These are phyloP conservation scores for Tetrapisispora pingtungensis DNA, from an alignment of 805 yeast genomes.

Conservation along the genomic window DNA sequence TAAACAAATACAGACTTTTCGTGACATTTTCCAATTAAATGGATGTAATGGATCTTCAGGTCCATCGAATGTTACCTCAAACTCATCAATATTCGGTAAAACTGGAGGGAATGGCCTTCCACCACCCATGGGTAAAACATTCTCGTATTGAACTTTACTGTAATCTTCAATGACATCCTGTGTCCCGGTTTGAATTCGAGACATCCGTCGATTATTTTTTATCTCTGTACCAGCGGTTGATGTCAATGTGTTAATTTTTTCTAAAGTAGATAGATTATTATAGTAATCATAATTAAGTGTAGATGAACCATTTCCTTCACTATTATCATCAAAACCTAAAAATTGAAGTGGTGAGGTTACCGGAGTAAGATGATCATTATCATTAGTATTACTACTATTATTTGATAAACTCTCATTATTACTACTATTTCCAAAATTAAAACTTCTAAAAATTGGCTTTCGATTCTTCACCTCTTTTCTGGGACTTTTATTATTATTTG, in stretches of 20 bases:
- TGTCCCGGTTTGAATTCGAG: constrained; percentile 11
- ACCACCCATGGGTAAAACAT: constrained; percentile 52
- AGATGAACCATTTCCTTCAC: constrained; percentile 1
- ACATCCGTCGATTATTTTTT: constrained; percentile 7
- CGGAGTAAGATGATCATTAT: not conserved
- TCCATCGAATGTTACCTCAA: constrained; percentile 67
- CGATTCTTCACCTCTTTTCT: not conserved
- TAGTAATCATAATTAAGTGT: not conserved
- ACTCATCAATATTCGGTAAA: constrained; percentile 45
- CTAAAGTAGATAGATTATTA: not conserved
- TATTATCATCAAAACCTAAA: not conserved
- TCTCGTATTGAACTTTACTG: constrained; percentile 7
- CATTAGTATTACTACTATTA: not conserved
- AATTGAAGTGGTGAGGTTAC: not conserved
- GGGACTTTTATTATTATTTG: no score
- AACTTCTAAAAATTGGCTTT: not conserved
- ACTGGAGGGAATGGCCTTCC: constrained; percentile 53
- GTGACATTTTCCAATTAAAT: constrained; percentile 54
- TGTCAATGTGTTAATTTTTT: constrained; percentile 9
- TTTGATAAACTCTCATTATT: not conserved
- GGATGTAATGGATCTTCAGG: constrained; percentile 74
- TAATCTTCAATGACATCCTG: constrained; percentile 6
- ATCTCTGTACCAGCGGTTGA: constrained; percentile 11
- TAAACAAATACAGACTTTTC: constrained; percentile 37
- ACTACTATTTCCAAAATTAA: not conserved